phyloP scores from a whole-genome alignment of 495 filamentous ascomycete species.

The Friedmanniomyces simplex region DNA sequence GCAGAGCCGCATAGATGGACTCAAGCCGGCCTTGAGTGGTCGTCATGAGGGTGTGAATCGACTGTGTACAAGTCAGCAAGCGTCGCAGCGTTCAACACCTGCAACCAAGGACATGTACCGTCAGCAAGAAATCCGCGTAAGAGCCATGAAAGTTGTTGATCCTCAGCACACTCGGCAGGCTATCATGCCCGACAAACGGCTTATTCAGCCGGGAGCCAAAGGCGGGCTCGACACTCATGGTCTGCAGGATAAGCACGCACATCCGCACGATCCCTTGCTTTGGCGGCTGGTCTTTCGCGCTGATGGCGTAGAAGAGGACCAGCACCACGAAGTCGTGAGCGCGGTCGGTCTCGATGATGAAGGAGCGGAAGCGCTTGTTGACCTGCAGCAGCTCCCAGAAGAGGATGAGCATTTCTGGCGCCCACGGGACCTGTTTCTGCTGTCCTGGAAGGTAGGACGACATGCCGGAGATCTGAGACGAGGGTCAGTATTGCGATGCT shows the following conservation, averaged over 20 bases:
- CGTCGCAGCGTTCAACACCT: not conserved
- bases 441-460: conserved; percentile 82
- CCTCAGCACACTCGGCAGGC: conserved; percentile 67
- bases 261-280: conserved; percentile 90
- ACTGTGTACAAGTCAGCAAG: conserved; percentile 47
- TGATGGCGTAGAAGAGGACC: conserved; percentile 83
- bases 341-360: conserved; percentile 91
- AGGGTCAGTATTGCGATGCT: too few species aligned
- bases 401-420: conserved; percentile 91
- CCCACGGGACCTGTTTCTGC: conserved; percentile 71
- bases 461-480: conserved; percentile 56
- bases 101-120: conserved; percentile 44
- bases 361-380: conserved; percentile 94
- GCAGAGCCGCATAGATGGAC: conserved; percentile 82
- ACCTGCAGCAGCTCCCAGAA: conserved; percentile 98
- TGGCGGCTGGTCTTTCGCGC: conserved; percentile 72
- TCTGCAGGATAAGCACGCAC: conserved; percentile 95
- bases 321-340: conserved; percentile 89
- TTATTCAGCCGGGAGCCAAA: conserved; percentile 88
- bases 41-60: conserved; percentile 84
- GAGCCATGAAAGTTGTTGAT: conserved; percentile 77
- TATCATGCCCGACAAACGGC: conserved; percentile 80
- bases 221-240: conserved; percentile 81
- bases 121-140: conserved; percentile 90
- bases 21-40: conserved; percentile 84